Conservation (phyloP, 805 yeast genomes). For the Wickerhamiella occidentalis region DNA sequence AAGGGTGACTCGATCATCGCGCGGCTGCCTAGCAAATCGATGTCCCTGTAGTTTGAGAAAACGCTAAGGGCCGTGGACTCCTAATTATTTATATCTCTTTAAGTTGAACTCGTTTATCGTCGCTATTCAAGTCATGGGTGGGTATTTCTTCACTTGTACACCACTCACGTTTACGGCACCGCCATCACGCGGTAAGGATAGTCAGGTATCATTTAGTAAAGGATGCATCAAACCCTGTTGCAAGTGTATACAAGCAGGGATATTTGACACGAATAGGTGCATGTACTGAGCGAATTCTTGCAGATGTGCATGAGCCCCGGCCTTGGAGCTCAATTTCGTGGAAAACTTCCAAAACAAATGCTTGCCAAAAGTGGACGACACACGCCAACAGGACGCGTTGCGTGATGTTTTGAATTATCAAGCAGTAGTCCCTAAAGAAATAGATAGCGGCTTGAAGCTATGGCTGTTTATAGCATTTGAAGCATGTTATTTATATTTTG, state of each 20-base stretch:
- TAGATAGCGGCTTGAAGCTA: too few relatives aligned
- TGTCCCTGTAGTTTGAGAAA: neutral
- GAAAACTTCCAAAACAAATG: neutral
- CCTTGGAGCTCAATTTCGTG: neutral
- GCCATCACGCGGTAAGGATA: conserved; percentile 1
- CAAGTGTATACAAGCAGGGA: neutral
- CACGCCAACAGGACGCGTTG: too few relatives aligned
- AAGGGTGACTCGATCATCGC: conserved; percentile 16
- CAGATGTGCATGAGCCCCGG: conserved; percentile 2
- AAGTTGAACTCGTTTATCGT: too few relatives aligned
- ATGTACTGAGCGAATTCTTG: neutral
- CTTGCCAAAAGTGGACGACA: neutral
- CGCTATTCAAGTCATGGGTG: too few relatives aligned
- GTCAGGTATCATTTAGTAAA: neutral
- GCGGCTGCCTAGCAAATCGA: neutral
- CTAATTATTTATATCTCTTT: neutral
- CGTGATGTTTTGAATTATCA: too few relatives aligned
- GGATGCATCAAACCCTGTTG: neutral
- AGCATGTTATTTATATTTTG: neutral
- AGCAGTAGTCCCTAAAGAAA: too few relatives aligned
- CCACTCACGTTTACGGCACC: too few relatives aligned
- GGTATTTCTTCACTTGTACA: too few relatives aligned
- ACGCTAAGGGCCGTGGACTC: neutral
- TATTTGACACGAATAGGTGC: neutral
- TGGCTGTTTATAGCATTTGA: neutral